Evolutionary conservation across 1,139 yeast species (phyloP).

Genomic region (Wickerhamomyces sp.): DNA sequence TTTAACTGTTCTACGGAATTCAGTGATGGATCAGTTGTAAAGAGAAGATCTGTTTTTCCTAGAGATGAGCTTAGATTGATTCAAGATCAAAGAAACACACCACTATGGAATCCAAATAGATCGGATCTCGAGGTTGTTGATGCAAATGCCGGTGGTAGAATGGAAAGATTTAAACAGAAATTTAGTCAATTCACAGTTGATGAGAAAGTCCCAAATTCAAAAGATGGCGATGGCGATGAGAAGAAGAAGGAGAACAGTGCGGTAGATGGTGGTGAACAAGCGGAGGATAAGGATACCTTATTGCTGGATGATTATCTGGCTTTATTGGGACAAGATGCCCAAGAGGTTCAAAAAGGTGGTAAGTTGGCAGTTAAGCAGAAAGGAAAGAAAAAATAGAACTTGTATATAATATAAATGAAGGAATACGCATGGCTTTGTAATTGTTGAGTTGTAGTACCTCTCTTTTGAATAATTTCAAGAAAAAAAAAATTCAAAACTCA

Average conservation of each 20-base stretch:
- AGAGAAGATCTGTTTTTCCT: constrained; percentile 83
- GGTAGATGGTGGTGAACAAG: constrained; percentile 15
- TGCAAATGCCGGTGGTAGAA: constrained; percentile 78
- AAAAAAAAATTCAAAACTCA: neutral
- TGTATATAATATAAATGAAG: too few species aligned
- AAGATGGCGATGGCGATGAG: constrained; percentile 14
- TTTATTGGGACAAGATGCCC: constrained; percentile 57
- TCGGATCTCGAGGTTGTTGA: constrained; percentile 71
- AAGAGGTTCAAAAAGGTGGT: constrained; percentile 58
- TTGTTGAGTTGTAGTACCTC: too few species aligned
- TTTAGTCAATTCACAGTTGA: constrained; percentile 48
- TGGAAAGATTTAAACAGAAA: constrained; percentile 79
- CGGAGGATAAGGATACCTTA: constrained; percentile 26
- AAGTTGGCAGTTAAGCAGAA: constrained; percentile 55
- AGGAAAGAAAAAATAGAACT: constrained; percentile 31
- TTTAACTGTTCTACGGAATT: constrained; percentile 84
- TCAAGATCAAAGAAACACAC: constrained; percentile 80
- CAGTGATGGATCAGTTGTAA: constrained; percentile 87
- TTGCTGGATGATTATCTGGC: constrained; percentile 52
- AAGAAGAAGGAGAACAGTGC: too few species aligned
- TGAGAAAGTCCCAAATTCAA: constrained; percentile 16
- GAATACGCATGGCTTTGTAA: too few species aligned
- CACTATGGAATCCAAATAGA: constrained; percentile 84
- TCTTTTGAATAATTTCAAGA: too few species aligned
- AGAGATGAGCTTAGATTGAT: constrained; percentile 81